These are phyloP conservation scores for Aspergillus spinulosporus DNA, from an alignment of 2,329 filamentous ascomycete species.

Conservation along the genomic window DNA sequence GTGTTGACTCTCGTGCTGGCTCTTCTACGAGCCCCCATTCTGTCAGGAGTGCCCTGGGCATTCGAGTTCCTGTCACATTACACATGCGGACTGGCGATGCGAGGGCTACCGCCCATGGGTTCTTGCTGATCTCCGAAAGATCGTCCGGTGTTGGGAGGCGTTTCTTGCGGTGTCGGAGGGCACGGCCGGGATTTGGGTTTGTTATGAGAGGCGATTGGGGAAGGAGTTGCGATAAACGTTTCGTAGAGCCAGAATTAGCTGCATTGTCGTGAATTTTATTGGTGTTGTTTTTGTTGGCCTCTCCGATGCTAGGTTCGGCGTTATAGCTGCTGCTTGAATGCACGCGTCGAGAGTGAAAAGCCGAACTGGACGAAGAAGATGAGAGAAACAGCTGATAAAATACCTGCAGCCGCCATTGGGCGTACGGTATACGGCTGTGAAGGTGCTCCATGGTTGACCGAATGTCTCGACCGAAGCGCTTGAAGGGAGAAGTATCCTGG, in stretches of 20 bases:
- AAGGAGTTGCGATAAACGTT: conserved; percentile 34
- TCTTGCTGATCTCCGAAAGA: conserved; percentile 33
- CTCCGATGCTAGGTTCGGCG: not conserved
- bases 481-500: not conserved
- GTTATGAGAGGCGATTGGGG: conserved; percentile 40
- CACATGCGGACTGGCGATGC: conserved; percentile 41
- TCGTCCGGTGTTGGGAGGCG: conserved; percentile 28
- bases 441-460: conserved; percentile 30
- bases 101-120: conserved; percentile 44
- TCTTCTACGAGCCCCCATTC: conserved; percentile 40
- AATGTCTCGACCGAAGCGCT: conserved; percentile 10
- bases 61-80: conserved; percentile 30
- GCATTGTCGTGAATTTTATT: not conserved
- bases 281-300: not conserved
- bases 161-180: conserved; percentile 30
- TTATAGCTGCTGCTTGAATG: not conserved
- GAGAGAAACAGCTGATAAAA: conserved; percentile 27
- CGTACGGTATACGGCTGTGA: conserved; percentile 29
- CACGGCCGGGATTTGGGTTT: conserved; percentile 19
- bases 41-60: conserved; percentile 36
- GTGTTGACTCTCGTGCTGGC: conserved; percentile 15
- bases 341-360: conserved; percentile 11
- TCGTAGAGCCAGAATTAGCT: not conserved
- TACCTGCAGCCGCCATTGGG: conserved; percentile 35
- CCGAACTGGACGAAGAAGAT: not conserved